Evolutionary conservation across 2,329 filamentous ascomycete species (phyloP), one percentile per base, ranked within the genome.

Genomic region (Aspergillus pseudoviridinutans): DNA sequence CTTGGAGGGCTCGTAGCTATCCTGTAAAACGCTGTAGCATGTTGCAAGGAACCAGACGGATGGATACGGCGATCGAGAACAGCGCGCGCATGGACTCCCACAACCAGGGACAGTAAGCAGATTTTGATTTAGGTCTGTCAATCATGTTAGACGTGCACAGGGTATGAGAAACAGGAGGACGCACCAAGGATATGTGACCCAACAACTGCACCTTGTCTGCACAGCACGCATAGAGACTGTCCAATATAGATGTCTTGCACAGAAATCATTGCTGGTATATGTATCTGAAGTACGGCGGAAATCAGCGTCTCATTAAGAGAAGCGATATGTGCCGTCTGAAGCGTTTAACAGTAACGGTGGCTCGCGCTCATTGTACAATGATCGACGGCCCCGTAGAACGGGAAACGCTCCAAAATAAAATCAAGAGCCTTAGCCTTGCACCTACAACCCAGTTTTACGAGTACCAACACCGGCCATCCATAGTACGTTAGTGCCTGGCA

Each of bases 151-250:
- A 29, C 20, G 2, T 22, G 49, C 24, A 46, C 12, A 20, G 14
- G 32, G 2, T 7, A 9, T 27, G 20, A 22, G 22, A 38, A 4
- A 38, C 10, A 42, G 10, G 14, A 22, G 17, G 24, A 53, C 41
- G 8, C 46, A 59, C 49, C 51, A n/a, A 54, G 22, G 3, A 59
- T 46, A 14, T 46, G 9, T 44, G 47, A 32, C 9, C 49, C 32
- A 29, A 27, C 3, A 38, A 14, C 25, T 29, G 55, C 3, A 29
- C 32, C 1, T 42, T 54, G 42, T 17, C 42, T 57, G 47, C 58
- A 59, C 10, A 59, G 47, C 10, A 52, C 3, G 12, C 58, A 59
- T 38, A 47, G 28, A 51, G 35, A 27, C 20, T 22, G 20, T 22
- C 27, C 28, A 24, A 53, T 8, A 6, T 53, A 44, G 4, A 53